phyloP scores from a whole-genome alignment of 345 rosid species.

The Bruguiera parviflora region DNA sequence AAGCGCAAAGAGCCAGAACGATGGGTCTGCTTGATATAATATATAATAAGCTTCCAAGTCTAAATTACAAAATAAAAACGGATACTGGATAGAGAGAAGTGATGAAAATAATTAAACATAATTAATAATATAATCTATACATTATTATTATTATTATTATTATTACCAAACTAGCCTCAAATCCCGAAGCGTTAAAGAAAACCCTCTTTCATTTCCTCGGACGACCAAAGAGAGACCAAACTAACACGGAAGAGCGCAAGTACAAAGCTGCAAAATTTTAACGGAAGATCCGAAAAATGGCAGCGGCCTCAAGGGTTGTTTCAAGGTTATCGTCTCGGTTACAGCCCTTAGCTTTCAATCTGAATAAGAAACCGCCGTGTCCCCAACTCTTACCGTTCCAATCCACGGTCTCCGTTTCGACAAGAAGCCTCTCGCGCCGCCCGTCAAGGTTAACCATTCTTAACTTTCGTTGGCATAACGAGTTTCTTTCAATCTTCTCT shows the following conservation, averaged over 20 bases:
- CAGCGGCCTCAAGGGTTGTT: conserved; percentile 37
- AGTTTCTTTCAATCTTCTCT: too few species aligned
- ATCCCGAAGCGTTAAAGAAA: neutral
- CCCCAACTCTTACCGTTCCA: conserved; percentile 32
- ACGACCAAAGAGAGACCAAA: neutral
- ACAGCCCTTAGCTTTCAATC: conserved; percentile 34
- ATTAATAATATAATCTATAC: too few species aligned
- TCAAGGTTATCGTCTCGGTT: conserved; percentile 54
- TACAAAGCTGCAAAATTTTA: neutral
- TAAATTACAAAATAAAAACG: too few species aligned
- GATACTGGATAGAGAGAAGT: too few species aligned
- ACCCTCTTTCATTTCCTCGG: neutral
- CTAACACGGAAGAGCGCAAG: neutral
- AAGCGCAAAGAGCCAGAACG: neutral
- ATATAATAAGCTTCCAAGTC: too few species aligned
- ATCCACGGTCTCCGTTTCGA: conserved; percentile 23
- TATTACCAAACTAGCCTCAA: neutral
- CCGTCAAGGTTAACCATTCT: conserved; percentile 29
- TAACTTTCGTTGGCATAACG: too few species aligned
- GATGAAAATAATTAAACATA: too few species aligned
- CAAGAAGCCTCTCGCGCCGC: conserved; percentile 37
- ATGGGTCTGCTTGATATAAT: too few species aligned
- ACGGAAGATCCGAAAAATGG: conserved; percentile 28
- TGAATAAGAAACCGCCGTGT: conserved; percentile 33
- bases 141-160: too few species aligned